Conservation (phyloP, 2,329 filamentous ascomycete species). For the Cladosporium sp. region DNA sequence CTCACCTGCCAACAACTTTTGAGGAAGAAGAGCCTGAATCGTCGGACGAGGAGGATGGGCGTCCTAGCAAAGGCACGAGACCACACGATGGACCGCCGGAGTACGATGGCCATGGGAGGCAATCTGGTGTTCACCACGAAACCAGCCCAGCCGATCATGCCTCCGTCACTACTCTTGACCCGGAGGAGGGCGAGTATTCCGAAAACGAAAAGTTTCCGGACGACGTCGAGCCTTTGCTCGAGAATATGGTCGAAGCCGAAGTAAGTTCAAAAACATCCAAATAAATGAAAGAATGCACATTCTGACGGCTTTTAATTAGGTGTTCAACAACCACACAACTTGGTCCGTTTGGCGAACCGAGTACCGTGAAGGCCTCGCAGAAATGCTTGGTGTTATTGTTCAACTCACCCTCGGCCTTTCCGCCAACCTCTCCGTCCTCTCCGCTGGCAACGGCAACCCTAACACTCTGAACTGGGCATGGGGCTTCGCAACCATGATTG, state of each 20-base stretch:
- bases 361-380: conserved; percentile 50
- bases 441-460: conserved; percentile 32
- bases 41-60: conserved; percentile 10
- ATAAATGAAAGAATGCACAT: too few relatives aligned
- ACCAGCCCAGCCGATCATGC: conserved; percentile 13
- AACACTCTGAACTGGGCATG: conserved; percentile 41
- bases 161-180: conserved; percentile 26
- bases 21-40: conserved; percentile 26
- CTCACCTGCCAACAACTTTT: conserved; percentile 22
- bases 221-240: conserved; percentile 41
- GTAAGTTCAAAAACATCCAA: too few relatives aligned
- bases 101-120: neutral
- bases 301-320: too few relatives aligned
- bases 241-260: conserved; percentile 42
- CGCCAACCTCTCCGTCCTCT: conserved; percentile 39
- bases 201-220: conserved; percentile 36
- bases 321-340: conserved; percentile 41
- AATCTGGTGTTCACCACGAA: neutral
- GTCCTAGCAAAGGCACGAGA: neutral
- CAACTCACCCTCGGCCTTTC: conserved; percentile 43
- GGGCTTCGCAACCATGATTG: conserved; percentile 52
- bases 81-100: neutral
- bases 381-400: conserved; percentile 44
- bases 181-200: conserved; percentile 30
- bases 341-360: conserved; percentile 48